phyloP scores from a whole-genome alignment of 2,329 filamentous ascomycete genomes.

The Pseudocercospora crystallina region DNA sequence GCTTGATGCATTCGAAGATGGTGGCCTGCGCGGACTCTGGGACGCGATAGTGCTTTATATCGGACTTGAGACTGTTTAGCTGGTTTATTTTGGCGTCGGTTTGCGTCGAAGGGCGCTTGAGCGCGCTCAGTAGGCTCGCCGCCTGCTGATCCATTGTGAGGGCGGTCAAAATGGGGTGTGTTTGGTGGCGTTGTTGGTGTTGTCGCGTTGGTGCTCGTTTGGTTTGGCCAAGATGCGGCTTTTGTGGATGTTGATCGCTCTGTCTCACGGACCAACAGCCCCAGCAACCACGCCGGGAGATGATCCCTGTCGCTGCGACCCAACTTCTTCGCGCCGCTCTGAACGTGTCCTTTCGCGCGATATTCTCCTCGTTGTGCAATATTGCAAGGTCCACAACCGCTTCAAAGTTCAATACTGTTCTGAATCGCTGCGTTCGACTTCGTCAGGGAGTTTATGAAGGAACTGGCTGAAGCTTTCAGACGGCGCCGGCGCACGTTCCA shows the following conservation, averaged over 20 bases:
- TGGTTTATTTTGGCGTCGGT: conserved; percentile 70
- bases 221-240: no score
- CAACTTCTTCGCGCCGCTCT: background rate
- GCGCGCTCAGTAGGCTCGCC: conserved; percentile 51
- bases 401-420: no score
- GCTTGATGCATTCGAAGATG: conserved; percentile 79
- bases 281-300: background rate
- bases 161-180: background rate
- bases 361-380: no score
- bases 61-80: conserved; percentile 75
- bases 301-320: background rate
- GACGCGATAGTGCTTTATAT: conserved; percentile 90
- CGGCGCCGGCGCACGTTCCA: no score
- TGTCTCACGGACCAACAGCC: background rate
- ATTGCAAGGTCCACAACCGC: no score
- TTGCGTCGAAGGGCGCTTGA: conserved; percentile 63
- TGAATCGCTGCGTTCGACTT: no score
- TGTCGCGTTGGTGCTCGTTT: background rate
- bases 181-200: conserved; percentile 1
- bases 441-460: no score
- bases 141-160: conserved; percentile 58
- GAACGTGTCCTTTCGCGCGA: background rate
- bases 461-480: no score
- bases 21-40: conserved; percentile 69
- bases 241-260: background rate